Base-by-base conservation (phyloP, 768 basidiomycete species). In the Boletus tylopilopsis region DNA sequence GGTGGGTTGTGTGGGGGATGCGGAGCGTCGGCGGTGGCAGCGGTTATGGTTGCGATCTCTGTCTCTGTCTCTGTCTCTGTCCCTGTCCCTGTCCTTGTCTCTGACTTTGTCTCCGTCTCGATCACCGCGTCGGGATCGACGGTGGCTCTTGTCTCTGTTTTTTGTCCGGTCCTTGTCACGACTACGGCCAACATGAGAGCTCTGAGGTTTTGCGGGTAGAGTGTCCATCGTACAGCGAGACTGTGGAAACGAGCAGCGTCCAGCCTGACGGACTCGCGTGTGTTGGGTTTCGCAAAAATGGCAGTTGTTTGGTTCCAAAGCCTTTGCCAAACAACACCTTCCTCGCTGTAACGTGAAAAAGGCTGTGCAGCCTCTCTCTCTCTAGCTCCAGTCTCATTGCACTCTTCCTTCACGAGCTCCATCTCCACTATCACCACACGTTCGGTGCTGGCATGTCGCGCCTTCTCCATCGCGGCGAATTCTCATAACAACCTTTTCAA, bases 291-390 rank as follows among this genome's bases (percentile, higher is more conserved):
- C n/a, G 42, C 42, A 33, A n/a, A 21, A 30, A 2, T 10, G 27
- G 48, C 42, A 55, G 45, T 62, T 66, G 63, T 67, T 63, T 65
- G 55, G 47, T 54, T 55, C 51, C 39, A 57, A 67, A 45, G 63
- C 48, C 18, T 41, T 57, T 59, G 60, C 64, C 42, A 53, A 53
- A 53, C 47, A 53, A 27, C 22, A 11, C 16, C 39, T 42, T 50
- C 46, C n/a, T n/a, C n/a, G n/a, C n/a, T n/a, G n/a, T n/a, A n/a
- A n/a, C n/a, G n/a, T n/a, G n/a, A n/a, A n/a, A n/a, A n/a, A n/a
- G n/a, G n/a, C n/a, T n/a, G n/a, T n/a, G n/a, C n/a, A n/a, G n/a
- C n/a, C n/a, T n/a, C n/a, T n/a, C n/a, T n/a, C n/a, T n/a, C n/a
- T n/a, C n/a, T 30, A 30, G 12, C 12, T 30, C 29, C 29, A 30